These are phyloP conservation scores for Trichoderma sp. DNA, from an alignment of 2,329 filamentous ascomycete species.

Conservation along the genomic window DNA sequence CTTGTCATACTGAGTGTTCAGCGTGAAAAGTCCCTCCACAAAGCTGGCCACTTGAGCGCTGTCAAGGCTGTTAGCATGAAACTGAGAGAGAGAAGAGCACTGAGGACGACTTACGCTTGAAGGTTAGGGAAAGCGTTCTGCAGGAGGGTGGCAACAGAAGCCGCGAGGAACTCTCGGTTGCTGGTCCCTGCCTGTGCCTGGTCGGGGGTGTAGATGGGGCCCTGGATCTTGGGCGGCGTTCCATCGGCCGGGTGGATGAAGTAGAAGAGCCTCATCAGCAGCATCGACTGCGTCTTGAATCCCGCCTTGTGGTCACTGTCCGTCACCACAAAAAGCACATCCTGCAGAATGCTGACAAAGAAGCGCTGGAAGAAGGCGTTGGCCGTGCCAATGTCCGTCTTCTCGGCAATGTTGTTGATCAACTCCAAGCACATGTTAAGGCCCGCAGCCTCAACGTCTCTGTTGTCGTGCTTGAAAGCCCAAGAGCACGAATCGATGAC, in stretches of 20 bases:
- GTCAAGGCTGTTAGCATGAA: conserved; percentile 41
- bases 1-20: conserved; percentile 86
- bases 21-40: conserved; percentile 83
- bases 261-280: conserved; percentile 94
- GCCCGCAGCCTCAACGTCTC: conserved; percentile 93
- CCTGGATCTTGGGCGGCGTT: conserved; percentile 79
- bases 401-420: conserved; percentile 95
- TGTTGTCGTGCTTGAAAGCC: conserved; percentile 99
- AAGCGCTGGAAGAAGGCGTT: conserved; percentile 98
- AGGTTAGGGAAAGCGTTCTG: conserved; percentile 93
- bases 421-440: conserved; percentile 98
- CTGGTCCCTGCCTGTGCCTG: conserved; percentile 80
- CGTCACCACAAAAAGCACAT: conserved; percentile 97
- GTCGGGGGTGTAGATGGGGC: conserved; percentile 83
- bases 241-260: conserved; percentile 77
- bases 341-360: conserved; percentile 92
- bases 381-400: conserved; percentile 81
- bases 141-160: conserved; percentile 82
- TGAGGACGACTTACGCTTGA: conserved; percentile 66
- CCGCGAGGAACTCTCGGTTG: conserved; percentile 87
- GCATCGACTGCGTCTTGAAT: conserved; percentile 95
- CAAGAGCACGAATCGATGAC: conserved; percentile 99
- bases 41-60: conserved; percentile 87
- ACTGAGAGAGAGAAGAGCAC: neutral
- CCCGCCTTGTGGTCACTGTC: conserved; percentile 98